Conservation (phyloP, 441 rosid species). For the Adansonia grandidieri region DNA sequence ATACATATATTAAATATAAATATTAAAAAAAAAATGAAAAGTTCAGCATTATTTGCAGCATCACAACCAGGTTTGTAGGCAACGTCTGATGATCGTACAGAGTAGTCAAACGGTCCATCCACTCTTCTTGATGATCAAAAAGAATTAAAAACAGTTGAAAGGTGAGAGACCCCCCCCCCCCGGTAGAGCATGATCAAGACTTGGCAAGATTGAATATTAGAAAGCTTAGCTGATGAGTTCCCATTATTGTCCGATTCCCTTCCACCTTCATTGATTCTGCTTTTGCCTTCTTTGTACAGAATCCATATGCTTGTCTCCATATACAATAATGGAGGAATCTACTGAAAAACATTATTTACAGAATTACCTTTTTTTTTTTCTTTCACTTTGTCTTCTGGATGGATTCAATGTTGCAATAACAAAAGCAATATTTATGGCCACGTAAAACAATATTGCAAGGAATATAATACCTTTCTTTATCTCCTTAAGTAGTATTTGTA, state of each 20-base stretch:
- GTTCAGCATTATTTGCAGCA: neutral
- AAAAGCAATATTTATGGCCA: neutral
- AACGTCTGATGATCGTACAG: neutral
- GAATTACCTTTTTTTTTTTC: neutral
- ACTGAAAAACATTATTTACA: neutral
- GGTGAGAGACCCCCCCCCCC: neutral
- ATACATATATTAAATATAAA: too few species aligned
- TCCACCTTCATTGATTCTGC: neutral
- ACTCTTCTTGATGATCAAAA: neutral
- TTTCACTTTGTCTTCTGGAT: slow-evolving; percentile 20
- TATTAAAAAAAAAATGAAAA: too few species aligned
- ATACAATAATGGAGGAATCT: slow-evolving; percentile 25
- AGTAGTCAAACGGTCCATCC: slow-evolving; percentile 2
- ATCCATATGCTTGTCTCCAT: slow-evolving; percentile 28
- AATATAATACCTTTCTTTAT: slow-evolving; percentile 46
- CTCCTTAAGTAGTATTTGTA: neutral
- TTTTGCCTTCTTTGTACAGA: neutral
- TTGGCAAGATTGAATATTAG: neutral
- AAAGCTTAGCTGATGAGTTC: neutral
- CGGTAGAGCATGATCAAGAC: slow-evolving; percentile 5
- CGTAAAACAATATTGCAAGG: slow-evolving; percentile 24
- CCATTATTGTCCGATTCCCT: neutral
- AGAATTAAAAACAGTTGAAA: slow-evolving; percentile 4
- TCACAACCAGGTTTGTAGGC: neutral
- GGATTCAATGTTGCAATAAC: neutral